Percentiles rank a stretch among this genome's conserved stretches.
These are phyloP conservation scores for Didymella pinodella DNA, from an alignment of 2,329 filamentous ascomycete species.

Conservation along the genomic window DNA sequence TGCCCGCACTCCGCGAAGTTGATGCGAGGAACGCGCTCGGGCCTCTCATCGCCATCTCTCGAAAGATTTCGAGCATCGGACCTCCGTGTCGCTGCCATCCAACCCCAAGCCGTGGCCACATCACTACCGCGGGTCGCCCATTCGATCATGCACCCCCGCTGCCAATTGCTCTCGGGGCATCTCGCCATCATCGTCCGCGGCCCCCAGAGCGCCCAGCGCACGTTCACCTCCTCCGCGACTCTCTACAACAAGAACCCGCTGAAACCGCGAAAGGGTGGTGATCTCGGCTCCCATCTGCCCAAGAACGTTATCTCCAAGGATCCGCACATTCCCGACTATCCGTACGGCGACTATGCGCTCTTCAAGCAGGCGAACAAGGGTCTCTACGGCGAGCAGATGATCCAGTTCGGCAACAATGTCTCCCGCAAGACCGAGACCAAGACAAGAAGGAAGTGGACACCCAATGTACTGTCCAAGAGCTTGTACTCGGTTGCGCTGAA, in stretches of 20 bases:
- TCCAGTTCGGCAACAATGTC: slow-evolving; percentile 82
- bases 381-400: slow-evolving; percentile 73
- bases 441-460: slow-evolving; percentile 75
- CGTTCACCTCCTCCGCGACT: slow-evolving; percentile 37
- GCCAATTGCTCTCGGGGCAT: slow-evolving; percentile 41
- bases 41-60: slow-evolving; percentile 24
- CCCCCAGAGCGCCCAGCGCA: slow-evolving; percentile 31
- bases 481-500: slow-evolving; percentile 71
- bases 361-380: slow-evolving; percentile 84
- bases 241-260: slow-evolving; percentile 39
- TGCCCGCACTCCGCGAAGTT: slow-evolving; percentile 3
- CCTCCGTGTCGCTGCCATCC: slow-evolving; percentile 30
- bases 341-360: slow-evolving; percentile 71
- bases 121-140: slow-evolving; percentile 24
- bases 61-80: slow-evolving; percentile 27
- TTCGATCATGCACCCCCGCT: slow-evolving; percentile 40
- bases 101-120: slow-evolving; percentile 27
- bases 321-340: slow-evolving; percentile 63
- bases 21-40: slow-evolving; percentile 8
- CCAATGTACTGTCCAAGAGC: slow-evolving; percentile 73
- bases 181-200: slow-evolving; percentile 25
- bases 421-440: slow-evolving; percentile 73
- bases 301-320: slow-evolving; percentile 44
- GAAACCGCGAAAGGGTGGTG: slow-evolving; percentile 41
- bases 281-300: slow-evolving; percentile 48